Conservation (phyloP, 768 basidiomycete genomes). For the Pulveroboletus sp. region DNA sequence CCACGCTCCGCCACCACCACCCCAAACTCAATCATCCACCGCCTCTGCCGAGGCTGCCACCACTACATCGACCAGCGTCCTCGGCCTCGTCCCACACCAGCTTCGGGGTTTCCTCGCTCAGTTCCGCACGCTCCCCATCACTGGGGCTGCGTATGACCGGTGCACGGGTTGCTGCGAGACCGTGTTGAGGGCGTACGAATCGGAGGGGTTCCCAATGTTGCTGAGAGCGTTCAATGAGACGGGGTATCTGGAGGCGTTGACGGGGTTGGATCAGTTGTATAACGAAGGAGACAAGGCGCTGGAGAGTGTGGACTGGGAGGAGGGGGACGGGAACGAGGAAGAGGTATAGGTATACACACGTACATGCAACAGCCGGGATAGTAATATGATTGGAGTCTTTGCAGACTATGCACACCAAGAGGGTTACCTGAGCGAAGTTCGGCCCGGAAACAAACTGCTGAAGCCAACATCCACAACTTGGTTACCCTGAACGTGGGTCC, state of each 20-base stretch:
- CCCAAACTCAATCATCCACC: conserved; percentile 24
- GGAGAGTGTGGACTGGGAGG: conserved; percentile 75
- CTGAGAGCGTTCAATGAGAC: conserved; percentile 78
- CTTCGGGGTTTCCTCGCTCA: conserved; percentile 85
- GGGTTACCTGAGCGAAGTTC: too few relatives aligned
- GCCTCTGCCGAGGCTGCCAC: not conserved
- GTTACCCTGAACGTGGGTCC: too few relatives aligned
- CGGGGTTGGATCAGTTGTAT: conserved; percentile 75
- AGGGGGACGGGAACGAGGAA: conserved; percentile 35
- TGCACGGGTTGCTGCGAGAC: conserved; percentile 90
- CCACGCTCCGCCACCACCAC: conserved; percentile 68
- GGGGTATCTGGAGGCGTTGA: conserved; percentile 67
- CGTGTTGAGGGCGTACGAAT: conserved; percentile 77
- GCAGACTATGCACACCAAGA: too few relatives aligned
- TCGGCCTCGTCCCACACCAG: conserved; percentile 92
- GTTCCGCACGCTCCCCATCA: conserved; percentile 79
- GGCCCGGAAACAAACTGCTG: too few relatives aligned
- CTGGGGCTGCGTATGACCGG: conserved; percentile 77
- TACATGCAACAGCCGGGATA: too few relatives aligned
- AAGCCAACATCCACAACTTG: too few relatives aligned
- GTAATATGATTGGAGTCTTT: too few relatives aligned
- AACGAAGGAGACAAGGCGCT: conserved; percentile 68
- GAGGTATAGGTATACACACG: not conserved
- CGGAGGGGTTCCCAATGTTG: conserved; percentile 76
- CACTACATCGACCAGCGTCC: conserved; percentile 42